These are phyloP conservation scores for Tulasnella sp. DNA, from an alignment of 768 basidiomycete species.

Conservation along the genomic window DNA sequence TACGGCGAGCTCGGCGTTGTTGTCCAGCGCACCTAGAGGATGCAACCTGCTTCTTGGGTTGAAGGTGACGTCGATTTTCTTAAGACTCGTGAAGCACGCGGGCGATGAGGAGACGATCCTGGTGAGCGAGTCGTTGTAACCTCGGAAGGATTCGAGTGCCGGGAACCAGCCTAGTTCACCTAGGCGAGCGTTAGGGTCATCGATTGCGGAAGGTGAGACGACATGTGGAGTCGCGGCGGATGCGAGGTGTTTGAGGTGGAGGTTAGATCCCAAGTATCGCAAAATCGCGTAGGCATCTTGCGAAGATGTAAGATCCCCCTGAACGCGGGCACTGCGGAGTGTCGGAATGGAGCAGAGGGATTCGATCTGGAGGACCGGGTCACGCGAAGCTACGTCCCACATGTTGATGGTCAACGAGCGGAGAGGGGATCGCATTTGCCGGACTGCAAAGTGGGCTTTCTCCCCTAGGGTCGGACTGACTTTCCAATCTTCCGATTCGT, in stretches of 20 bases:
- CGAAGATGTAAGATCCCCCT: not conserved
- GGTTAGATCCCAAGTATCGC: not conserved
- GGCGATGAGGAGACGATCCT: not conserved
- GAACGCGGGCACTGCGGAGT: not conserved
- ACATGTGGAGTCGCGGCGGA: not conserved
- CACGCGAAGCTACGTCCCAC: not conserved
- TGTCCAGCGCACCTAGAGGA: not conserved
- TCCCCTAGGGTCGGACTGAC: not conserved
- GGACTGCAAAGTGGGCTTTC: not conserved
- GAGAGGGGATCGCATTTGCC: not conserved
- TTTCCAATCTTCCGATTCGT: not conserved
- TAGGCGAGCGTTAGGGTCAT: not conserved
- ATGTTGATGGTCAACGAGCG: not conserved
- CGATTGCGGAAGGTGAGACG: not conserved
- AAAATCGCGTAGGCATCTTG: not conserved
- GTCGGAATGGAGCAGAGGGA: not conserved
- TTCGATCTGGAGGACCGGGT: not conserved
- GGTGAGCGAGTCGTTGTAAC: not conserved
- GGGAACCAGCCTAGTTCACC: not conserved
- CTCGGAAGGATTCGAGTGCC: not conserved
- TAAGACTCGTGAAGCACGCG: not conserved
- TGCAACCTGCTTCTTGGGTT: not conserved
- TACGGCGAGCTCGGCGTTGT: not conserved
- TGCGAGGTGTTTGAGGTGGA: not conserved
- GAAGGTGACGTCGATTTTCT: not conserved